Conservation (phyloP, 176 grass and related monocot species). For the Triticum aestivum region IWGSC_CS_RefSeq_v2.1 NC_057804.1:210138243-210138742, state of each 20-base stretch:
- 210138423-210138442: neutral
- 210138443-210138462: slow-evolving; percentile 14
- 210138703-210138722: too few species aligned
- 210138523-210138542: slow-evolving; percentile 18
- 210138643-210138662: neutral
- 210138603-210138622: neutral
- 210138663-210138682: slow-evolving; percentile 7
- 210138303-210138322: slow-evolving; percentile 54
- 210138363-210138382: slow-evolving; percentile 56
- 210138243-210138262: slow-evolving; percentile 31
- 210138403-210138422: slow-evolving; percentile 22
- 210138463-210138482: slow-evolving; percentile 10
- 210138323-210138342: slow-evolving; percentile 74
- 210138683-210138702: neutral
- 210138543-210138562: neutral
- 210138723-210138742: too few species aligned
- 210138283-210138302: slow-evolving; percentile 67
- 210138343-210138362: slow-evolving; percentile 85
- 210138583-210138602: slow-evolving; percentile 1
- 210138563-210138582: slow-evolving; percentile 14
- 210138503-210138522: slow-evolving; percentile 11
- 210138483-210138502: slow-evolving; percentile 20
- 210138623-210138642: slow-evolving; percentile 7
- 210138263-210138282: slow-evolving; percentile 56
- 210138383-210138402: slow-evolving; percentile 40